Evolutionary conservation across 163 green algal species (phyloP).

Genomic region (Scenedesmus sp.): DNA sequence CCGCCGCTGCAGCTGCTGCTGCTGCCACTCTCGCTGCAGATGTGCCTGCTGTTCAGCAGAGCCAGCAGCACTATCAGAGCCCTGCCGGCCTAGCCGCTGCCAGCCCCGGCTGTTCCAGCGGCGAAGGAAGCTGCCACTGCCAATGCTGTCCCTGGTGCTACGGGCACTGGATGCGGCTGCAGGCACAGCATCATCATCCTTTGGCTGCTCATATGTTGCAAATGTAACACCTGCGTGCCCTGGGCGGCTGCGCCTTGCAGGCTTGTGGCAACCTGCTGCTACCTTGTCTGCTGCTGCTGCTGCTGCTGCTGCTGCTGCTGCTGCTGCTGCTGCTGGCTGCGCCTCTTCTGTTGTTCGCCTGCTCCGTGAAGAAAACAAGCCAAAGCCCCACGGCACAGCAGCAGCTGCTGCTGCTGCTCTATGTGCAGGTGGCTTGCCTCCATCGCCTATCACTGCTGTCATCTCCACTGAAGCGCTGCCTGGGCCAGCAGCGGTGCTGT

Average conservation of each 20-base stretch:
- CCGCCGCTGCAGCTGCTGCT: constrained; percentile 9
- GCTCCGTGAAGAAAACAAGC: neutral
- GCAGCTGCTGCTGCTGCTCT: neutral
- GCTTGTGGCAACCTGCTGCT: neutral
- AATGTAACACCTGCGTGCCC: neutral
- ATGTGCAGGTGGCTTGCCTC: neutral
- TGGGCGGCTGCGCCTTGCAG: neutral
- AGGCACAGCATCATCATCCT: neutral
- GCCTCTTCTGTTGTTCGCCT: neutral
- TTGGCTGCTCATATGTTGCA: neutral
- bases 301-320: neutral
- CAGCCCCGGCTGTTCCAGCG: neutral
- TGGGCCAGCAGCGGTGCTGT: neutral
- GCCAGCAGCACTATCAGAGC: neutral
- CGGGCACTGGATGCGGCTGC: neutral
- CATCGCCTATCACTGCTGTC: neutral
- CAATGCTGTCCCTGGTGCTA: neutral
- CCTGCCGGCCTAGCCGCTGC: neutral
- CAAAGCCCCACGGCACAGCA: neutral
- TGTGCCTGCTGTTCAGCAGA: neutral
- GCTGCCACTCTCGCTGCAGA: neutral
- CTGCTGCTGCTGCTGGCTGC: neutral
- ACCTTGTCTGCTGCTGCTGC: neutral
- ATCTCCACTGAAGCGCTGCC: neutral
- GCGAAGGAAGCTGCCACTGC: neutral